Percentiles rank a stretch among this genome's conserved stretches.
phyloP scores from a whole-genome alignment of 2,329 filamentous ascomycete genomes.

The Balansia obtecta region DNA sequence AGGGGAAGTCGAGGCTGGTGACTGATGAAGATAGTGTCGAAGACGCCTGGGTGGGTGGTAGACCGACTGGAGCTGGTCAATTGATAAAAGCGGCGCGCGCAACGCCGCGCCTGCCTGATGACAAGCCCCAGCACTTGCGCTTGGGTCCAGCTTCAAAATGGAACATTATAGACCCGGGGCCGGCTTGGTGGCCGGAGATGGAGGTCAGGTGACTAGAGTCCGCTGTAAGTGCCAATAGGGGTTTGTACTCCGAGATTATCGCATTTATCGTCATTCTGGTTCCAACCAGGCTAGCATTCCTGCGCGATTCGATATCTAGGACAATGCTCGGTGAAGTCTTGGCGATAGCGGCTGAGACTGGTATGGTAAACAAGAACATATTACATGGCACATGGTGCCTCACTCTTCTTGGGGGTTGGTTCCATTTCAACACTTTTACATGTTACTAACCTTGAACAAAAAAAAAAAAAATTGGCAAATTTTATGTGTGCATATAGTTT shows the following conservation, averaged over 20 bases:
- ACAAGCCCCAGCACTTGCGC: constrained; percentile 2
- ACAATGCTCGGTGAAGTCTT: neutral
- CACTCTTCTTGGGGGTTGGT: too few relatives aligned
- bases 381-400: neutral
- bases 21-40: neutral
- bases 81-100: neutral
- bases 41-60: constrained; percentile 6
- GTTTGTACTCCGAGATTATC: neutral
- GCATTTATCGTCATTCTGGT: neutral
- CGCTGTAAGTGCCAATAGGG: neutral
- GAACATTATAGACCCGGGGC: constrained; percentile 3
- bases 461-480: too few relatives aligned
- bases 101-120: constrained; percentile 26
- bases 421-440: too few relatives aligned
- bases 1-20: neutral
- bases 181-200: neutral
- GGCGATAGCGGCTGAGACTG: neutral
- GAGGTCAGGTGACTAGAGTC: neutral
- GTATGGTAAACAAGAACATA: neutral
- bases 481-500: too few relatives aligned
- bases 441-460: too few relatives aligned
- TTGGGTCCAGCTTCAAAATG: constrained; percentile 23
- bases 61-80: constrained; percentile 15
- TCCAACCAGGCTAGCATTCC: neutral
- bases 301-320: neutral